Base-by-base conservation (phyloP, 805 yeast species). In the Nakazawaea wickerhamii region DNA sequence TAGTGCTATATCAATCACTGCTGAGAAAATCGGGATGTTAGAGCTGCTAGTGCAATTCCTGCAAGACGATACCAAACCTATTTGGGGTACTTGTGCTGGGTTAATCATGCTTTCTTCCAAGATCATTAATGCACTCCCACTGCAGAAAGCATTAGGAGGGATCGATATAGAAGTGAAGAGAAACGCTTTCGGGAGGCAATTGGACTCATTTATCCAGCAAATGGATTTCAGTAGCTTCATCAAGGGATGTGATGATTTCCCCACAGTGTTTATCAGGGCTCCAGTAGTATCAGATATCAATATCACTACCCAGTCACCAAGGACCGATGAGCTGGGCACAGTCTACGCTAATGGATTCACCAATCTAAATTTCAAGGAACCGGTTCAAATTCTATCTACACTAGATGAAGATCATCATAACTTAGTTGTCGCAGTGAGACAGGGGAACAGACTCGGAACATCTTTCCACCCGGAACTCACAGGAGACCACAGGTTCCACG, bases 61-160 rank as follows among this genome's bases (percentile, higher is more conserved):
- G 19, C 66, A 70, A 37, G 32, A 36, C n/a, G 62, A 70, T 6
- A 61, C 63, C 17, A 74, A 72, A 47, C 79, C 85, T 1, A 72
- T 78, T 10, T 85, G 95, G 95, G 95, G 95, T 0, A 85, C 95
- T 1, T 85, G 95, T 60, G 95, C 95, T 3, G 95, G 95, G 2
- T 63, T 85, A 50, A 84, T 85, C 40, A 69, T 84, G 49, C 63
- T 85, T 19, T 72, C 89, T 6, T 65, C 71, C 43, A 66, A 69
- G 36, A 64, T 81, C 28, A 62, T 68, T 13, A 71, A 76, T 52
- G 81, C 78, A 17, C 69, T 70, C 37, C 68, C 65, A 1, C 70
- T 73, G 18, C 83, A 84, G 48, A 63, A 72, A 44, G 57, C 79
- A 3, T 62, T 85, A 32, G 84, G 87, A 1, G 85, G 83, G 1